Base-by-base conservation (phyloP, 495 filamentous ascomycete species). In the Aspergillus mulundensis region DNA sequence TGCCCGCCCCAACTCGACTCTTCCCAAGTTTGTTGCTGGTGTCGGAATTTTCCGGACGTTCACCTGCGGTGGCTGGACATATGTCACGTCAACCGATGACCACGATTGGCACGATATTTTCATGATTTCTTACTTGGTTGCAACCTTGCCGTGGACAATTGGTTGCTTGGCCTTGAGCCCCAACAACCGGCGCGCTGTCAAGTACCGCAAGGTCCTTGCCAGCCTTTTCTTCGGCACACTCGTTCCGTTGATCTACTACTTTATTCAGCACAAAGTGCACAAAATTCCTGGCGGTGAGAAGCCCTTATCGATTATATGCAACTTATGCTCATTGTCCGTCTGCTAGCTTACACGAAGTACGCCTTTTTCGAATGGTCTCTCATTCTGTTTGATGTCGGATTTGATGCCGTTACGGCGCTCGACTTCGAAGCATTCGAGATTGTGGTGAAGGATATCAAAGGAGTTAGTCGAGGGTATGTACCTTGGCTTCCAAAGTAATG, bases 101-200 rank as follows among this genome's bases (percentile, higher is more conserved):
- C 95, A 99, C 70, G 84, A 93, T 69, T 97, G 91, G 91, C 95
- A 99, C 66, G 95, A 99, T 70, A 94, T 97, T 51, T 93, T 97
- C 72, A 99, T 99, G 95, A 95, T 99, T 62, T 95, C 90, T 24
- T 99, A 99, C 69, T 73, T 99, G 46, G 85, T 97, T 43, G 87
- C 91, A 14, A 97, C 95, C 0, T 76, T 99, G 53, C 95, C 95
- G 5, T 99, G 95, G 95, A 97, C 92, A 1, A 61, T 89, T 28
- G 95, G 95, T 44, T 97, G 92, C 68, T 80, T 97, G 44, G 86
- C 86, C 12, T 76, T 97, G 36, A 96, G 91, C 67, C 93, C 94
- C 5, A 85, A 86, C 59, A 97, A 97, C 67, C 77, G 84, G 23
- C 82, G 75, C 47, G 90, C 95, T 4, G 81, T 96, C 59, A 91